Percentiles rank a stretch among this genome's conserved stretches.
Conservation (phyloP, 2,329 filamentous ascomycete species). For the Botrytis fabae region DNA sequence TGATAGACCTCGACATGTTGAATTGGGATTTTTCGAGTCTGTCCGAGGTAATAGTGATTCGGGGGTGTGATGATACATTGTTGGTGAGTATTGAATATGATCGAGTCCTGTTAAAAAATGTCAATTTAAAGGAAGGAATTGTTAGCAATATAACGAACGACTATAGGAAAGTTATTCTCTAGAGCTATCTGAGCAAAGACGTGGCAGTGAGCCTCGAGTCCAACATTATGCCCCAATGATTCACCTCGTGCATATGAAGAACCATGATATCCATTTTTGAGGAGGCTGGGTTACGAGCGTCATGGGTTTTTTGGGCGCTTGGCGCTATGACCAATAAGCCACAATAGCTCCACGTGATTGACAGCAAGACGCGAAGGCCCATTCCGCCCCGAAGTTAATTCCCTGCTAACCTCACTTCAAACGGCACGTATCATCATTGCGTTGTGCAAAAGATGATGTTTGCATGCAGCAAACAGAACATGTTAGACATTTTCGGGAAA, state of each 20-base stretch:
- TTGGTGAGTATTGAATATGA: background rate
- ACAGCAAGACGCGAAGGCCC: background rate
- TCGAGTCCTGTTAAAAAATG: conserved; percentile 11
- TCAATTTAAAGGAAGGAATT: background rate
- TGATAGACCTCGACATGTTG: conserved; percentile 88
- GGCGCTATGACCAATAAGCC: conserved; percentile 1
- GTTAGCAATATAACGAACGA: conserved; percentile 21
- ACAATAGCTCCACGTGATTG: conserved; percentile 6
- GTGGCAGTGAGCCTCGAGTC: conserved; percentile 23
- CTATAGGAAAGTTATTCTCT: background rate
- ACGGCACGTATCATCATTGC: conserved; percentile 13
- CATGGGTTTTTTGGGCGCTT: background rate
- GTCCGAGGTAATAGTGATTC: conserved; percentile 75
- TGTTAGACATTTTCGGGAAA: background rate
- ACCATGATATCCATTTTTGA: conserved; percentile 14
- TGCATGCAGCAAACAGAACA: background rate
- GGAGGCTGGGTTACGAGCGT: conserved; percentile 22
- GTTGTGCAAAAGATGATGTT: conserved; percentile 13
- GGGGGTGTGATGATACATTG: conserved; percentile 71
- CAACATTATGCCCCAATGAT: conserved; percentile 23
- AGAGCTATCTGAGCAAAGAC: conserved; percentile 4
- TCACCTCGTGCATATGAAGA: conserved; percentile 7
- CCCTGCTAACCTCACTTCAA: background rate
- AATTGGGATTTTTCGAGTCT: conserved; percentile 80
- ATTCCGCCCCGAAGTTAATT: background rate